A percentile compares a stretch with the other conserved stretches of the same genome.
These are phyloP conservation scores for Rhizophagus prolifer DNA, from an alignment of 192 early-diverging fungal species.

Conservation along the genomic window DNA sequence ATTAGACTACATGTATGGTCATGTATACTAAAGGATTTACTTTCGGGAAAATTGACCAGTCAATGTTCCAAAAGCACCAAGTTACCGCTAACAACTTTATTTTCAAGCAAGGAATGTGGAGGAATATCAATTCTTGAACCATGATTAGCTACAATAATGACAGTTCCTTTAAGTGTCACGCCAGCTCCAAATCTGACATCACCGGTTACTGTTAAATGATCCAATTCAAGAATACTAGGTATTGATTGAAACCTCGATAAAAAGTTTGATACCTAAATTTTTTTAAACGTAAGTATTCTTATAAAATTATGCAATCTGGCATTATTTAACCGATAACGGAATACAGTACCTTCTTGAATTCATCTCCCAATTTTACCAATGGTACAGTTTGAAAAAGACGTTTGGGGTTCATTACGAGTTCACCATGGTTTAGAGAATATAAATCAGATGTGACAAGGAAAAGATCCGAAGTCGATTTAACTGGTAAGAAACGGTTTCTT, in stretches of 20 bases:
- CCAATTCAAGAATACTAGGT: slow-evolving; percentile 95
- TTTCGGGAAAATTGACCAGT: neutral
- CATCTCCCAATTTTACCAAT: slow-evolving; percentile 94
- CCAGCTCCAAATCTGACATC: slow-evolving; percentile 96
- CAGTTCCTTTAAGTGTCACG: slow-evolving; percentile 89
- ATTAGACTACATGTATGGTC: too few relatives aligned
- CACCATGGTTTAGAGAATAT: slow-evolving; percentile 91
- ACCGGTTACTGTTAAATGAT: slow-evolving; percentile 97
- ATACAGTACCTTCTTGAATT: slow-evolving; percentile 89
- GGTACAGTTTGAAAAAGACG: slow-evolving; percentile 91
- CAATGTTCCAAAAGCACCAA: slow-evolving; percentile 84
- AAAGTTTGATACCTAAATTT: slow-evolving; percentile 71
- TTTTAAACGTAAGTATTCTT: neutral
- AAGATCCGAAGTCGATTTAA: slow-evolving; percentile 96
- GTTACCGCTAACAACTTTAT: slow-evolving; percentile 98
- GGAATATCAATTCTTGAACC: slow-evolving; percentile 98
- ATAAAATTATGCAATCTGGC: neutral
- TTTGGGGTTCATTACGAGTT: slow-evolving; percentile 90
- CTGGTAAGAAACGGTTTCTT: slow-evolving; percentile 94
- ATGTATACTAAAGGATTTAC: too few relatives aligned
- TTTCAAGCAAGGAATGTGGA: slow-evolving; percentile 88
- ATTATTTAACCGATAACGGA: neutral
- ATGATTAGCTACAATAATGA: slow-evolving; percentile 98
- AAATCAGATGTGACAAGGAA: slow-evolving; percentile 96
- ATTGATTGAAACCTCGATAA: slow-evolving; percentile 86